Base-by-base conservation (phyloP, 2,329 filamentous ascomycete species). In the Dothidotthia symphoricarpi region DNA sequence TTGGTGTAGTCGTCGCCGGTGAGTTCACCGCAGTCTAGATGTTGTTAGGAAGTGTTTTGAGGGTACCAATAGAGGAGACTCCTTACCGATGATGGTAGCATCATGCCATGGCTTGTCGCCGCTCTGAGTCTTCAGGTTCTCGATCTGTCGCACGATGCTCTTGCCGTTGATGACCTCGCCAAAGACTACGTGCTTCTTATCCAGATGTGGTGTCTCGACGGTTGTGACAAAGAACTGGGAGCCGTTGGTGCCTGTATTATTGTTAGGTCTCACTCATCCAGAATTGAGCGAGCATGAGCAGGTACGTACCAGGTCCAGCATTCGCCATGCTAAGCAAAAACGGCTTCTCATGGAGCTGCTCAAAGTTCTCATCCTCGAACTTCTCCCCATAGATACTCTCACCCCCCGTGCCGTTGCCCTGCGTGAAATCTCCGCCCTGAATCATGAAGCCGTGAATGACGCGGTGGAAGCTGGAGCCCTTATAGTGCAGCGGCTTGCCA, bases 401-500 rank as follows among this genome's bases (percentile, higher is more conserved):
- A 61, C 91, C 91, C 50, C 91, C 91, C 16, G 91, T 97, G 51
- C 91, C 93, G 66, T 97, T 91, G 66, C 88, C 88, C 38, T 81
- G 83, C 32, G 91, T 98, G 69, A 98, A 98, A 69, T 97, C 93
- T 70, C 93, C 91, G 63, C 93, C 91, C 74, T 96, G 86, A 62
- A 96, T 93, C 91, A 98, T 97, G 72, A 98, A 98, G 60, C 87
- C 81, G 77, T 96, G 96, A 75, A 98, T 98, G 50, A 98, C 86
- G 34, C 91, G 86, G 75, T 98, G 91, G 77, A 98, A 97, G 56
- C 74, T 75, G 45, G 87, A 94, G 55, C 88, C 79, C 76, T 96
- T 96, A 81, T 88, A 98, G 75, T 88, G 86, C 36, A 98, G 78
- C 30, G 85, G 85, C 72, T 90, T 90, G 66, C 89, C 90, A 19